phyloP scores from a whole-genome alignment of 371 early-diverging fungal species.

The Mortierella sp. region DNA sequence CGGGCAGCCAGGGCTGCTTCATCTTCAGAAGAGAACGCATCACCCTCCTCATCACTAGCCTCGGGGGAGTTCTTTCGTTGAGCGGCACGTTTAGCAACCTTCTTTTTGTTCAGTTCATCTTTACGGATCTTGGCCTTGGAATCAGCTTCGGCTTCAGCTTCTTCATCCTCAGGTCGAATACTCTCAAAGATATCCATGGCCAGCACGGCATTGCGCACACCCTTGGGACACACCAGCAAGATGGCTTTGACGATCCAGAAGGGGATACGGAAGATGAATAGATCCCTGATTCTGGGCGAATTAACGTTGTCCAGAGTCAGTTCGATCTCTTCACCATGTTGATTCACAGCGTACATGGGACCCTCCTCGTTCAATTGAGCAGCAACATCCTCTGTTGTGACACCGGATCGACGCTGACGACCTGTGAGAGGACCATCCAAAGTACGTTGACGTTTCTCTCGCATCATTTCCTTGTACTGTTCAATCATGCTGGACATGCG shows the following conservation, averaged over 20 bases:
- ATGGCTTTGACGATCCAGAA: conserved; percentile 43
- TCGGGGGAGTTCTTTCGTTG: conserved; percentile 35
- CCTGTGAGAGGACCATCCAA: conserved; percentile 48
- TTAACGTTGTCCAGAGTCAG: conserved; percentile 48
- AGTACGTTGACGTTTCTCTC: conserved; percentile 41
- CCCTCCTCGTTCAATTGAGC: conserved; percentile 26
- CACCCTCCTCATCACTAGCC: conserved; percentile 35
- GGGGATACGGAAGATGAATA: conserved; percentile 39
- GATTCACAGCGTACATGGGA: conserved; percentile 52
- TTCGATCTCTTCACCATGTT: conserved; percentile 52
- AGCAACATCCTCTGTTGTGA: conserved; percentile 35
- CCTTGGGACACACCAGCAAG: conserved; percentile 32
- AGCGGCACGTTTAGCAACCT: conserved; percentile 47
- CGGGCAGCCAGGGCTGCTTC: conserved; percentile 32
- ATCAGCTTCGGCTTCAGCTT: conserved; percentile 23
- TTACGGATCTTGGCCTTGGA: conserved; percentile 37
- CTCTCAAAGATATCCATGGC: conserved; percentile 44
- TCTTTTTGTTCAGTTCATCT: conserved; percentile 47
- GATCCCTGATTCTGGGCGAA: conserved; percentile 28
- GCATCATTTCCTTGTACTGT: conserved; percentile 50
- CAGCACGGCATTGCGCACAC: conserved; percentile 29
- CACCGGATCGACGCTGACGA: conserved; percentile 48
- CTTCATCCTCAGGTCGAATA: conserved; percentile 33
- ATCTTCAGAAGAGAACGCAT: conserved; percentile 15
- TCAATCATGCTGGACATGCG: conserved; percentile 59